phyloP scores from a whole-genome alignment of 2,329 filamentous ascomycete species.

The Alternaria triticina region DNA sequence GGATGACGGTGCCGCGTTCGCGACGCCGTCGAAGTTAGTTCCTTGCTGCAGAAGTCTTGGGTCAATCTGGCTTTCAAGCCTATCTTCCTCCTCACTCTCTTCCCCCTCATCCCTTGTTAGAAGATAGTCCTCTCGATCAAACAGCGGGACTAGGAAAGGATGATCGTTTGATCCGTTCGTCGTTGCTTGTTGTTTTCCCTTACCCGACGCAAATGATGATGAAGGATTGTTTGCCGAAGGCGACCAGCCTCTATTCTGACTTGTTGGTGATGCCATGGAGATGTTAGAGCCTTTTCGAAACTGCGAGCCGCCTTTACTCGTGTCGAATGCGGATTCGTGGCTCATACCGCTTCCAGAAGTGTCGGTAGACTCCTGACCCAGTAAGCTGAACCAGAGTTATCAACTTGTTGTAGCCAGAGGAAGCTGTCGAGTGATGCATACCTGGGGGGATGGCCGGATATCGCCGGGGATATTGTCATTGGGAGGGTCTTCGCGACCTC shows the following conservation, averaged over 20 bases:
- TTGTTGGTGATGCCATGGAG: conserved; percentile 15
- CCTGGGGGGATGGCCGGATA: conserved; percentile 21
- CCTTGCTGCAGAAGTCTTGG: conserved; percentile 16
- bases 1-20: conserved; percentile 8
- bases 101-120: conserved; percentile 17
- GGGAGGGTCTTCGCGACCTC: conserved; percentile 28
- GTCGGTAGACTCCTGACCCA: conserved; percentile 22
- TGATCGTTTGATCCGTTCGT: not conserved
- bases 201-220: conserved; percentile 7
- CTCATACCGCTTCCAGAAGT: conserved; percentile 21
- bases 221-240: conserved; percentile 1
- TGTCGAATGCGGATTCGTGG: conserved; percentile 16
- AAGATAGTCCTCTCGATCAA: conserved; percentile 30
- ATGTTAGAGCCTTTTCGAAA: conserved; percentile 13
- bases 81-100: conserved; percentile 11
- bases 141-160: conserved; percentile 23
- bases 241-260: conserved; percentile 13
- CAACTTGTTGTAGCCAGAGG: conserved; percentile 11
- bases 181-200: conserved; percentile 14
- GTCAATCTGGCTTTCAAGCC: conserved; percentile 13
- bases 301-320: not conserved
- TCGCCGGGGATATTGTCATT: conserved; percentile 7
- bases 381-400: conserved; percentile 26
- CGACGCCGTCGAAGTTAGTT: not conserved
- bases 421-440: conserved; percentile 12